Evolutionary conservation across 2,329 filamentous ascomycete species (phyloP).

Genomic region (Chaetomium sp.): DNA sequence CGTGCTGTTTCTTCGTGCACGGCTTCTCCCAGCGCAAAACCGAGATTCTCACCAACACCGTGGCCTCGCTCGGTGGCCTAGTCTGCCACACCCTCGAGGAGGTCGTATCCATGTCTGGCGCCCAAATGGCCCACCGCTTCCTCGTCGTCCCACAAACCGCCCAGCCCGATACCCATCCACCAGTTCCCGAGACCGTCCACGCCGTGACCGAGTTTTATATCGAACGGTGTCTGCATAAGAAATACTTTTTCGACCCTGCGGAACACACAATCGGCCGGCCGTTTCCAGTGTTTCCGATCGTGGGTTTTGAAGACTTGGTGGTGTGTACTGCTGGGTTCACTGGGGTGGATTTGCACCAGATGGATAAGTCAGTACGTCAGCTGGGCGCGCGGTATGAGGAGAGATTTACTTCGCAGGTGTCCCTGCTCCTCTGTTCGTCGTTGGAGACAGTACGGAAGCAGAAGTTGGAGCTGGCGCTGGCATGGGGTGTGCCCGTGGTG

Average conservation of each 20-base stretch:
- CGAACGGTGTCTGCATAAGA: constrained; percentile 77
- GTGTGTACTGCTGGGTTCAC: constrained; percentile 79
- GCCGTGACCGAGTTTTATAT: constrained; percentile 88
- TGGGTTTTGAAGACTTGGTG: constrained; percentile 61
- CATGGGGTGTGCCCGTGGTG: constrained; percentile 76
- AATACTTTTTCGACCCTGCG: constrained; percentile 61
- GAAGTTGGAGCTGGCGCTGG: constrained; percentile 70
- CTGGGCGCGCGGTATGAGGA: constrained; percentile 79
- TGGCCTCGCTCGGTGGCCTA: constrained; percentile 42
- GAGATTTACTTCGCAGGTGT: constrained; percentile 62
- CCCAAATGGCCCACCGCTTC: constrained; percentile 36
- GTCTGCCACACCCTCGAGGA: constrained; percentile 39
- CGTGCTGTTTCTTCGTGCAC: constrained; percentile 52
- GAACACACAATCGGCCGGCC: constrained; percentile 70
- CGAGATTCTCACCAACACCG: constrained; percentile 41
- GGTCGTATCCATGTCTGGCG: constrained; percentile 28
- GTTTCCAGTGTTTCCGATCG: constrained; percentile 63
- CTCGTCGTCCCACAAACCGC: constrained; percentile 50
- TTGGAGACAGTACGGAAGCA: constrained; percentile 54
- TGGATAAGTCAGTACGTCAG: constrained; percentile 68
- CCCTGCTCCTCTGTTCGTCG: constrained; percentile 68
- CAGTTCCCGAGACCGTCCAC: constrained; percentile 35
- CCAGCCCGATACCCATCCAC: constrained; percentile 39
- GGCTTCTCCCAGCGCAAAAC: constrained; percentile 51
- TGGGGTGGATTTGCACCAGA: constrained; percentile 77